Evolutionary conservation across 768 basidiomycete species (phyloP).

Genomic region (Macrolepiota dolichaula): DNA sequence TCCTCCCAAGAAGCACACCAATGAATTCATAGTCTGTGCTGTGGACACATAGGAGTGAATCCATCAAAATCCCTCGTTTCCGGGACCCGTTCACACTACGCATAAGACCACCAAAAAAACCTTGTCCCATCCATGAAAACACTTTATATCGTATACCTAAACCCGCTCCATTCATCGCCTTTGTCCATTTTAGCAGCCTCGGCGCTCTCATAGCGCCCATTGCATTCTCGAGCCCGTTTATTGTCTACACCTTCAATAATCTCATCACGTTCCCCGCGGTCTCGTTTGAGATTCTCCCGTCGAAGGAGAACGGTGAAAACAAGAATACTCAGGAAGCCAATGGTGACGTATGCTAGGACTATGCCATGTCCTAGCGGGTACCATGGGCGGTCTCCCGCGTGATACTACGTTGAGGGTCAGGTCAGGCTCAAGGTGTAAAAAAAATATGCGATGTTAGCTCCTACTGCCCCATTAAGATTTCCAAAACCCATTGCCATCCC

Average conservation of each 20-base stretch:
- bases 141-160: constrained; percentile 54
- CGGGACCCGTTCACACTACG: too few relatives aligned
- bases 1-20: constrained; percentile 12
- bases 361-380: constrained; percentile 71
- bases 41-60: too few relatives aligned
- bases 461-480: constrained; percentile 67
- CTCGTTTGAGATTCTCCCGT: constrained; percentile 60
- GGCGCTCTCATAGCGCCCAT: constrained; percentile 50
- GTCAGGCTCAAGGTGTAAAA: constrained; percentile 2
- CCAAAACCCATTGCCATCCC: constrained; percentile 70
- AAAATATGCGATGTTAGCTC: constrained; percentile 57
- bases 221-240: constrained; percentile 40
- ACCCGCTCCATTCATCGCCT: constrained; percentile 78
- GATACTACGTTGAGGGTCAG: constrained; percentile 45
- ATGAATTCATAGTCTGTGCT: too few relatives aligned
- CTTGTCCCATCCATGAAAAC: too few relatives aligned
- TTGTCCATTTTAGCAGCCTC: constrained; percentile 57
- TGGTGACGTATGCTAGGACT: constrained; percentile 64
- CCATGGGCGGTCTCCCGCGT: constrained; percentile 60
- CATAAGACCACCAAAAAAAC: too few relatives aligned
- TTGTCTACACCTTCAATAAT: constrained; percentile 50
- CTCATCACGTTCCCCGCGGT: constrained; percentile 68
- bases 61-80: too few relatives aligned
- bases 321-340: constrained; percentile 55
- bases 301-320: constrained; percentile 45